Conservation (phyloP, 768 basidiomycete species). For the Calocybe gangraenosa region DNA sequence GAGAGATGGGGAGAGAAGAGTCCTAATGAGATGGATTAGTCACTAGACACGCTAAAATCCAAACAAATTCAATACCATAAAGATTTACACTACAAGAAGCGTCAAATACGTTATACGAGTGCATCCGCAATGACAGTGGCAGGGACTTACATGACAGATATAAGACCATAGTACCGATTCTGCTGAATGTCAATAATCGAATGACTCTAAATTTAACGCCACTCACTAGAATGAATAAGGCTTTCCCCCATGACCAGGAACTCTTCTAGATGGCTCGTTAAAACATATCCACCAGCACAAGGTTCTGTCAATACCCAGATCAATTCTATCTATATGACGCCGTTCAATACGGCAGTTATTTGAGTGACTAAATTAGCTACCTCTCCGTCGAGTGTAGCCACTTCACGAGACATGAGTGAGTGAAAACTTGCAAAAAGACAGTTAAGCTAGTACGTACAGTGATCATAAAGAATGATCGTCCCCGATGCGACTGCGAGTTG, state of each 20-base stretch:
- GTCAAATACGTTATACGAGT: not conserved
- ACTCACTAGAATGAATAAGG: conserved; percentile 49
- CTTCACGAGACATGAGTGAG: conserved; percentile 22
- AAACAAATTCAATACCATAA: conserved; percentile 33
- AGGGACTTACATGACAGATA: conserved; percentile 43
- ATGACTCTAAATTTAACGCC: not conserved
- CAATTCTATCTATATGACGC: conserved; percentile 36
- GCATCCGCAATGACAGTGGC: not conserved
- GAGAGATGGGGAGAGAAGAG: conserved; percentile 38
- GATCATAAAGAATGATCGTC: conserved; percentile 49
- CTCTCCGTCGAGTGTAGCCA: conserved; percentile 50
- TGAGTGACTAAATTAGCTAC: conserved; percentile 24
- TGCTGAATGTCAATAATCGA: conserved; percentile 16
- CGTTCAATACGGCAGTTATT: not conserved
- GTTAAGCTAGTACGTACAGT: conserved; percentile 32
- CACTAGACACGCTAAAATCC: not conserved
- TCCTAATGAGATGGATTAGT: conserved; percentile 20
- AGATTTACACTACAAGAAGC: conserved; percentile 42
- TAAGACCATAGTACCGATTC: conserved; percentile 58
- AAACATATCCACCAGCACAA: too few species aligned
- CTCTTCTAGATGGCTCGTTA: too few species aligned
- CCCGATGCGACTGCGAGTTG: conserved; percentile 42
- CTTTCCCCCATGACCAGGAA: conserved; percentile 53
- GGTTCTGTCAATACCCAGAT: conserved; percentile 55
- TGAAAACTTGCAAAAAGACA: not conserved